phyloP scores from a whole-genome alignment of 1,139 yeast species.

The Yamadazyma buinensis region DNA sequence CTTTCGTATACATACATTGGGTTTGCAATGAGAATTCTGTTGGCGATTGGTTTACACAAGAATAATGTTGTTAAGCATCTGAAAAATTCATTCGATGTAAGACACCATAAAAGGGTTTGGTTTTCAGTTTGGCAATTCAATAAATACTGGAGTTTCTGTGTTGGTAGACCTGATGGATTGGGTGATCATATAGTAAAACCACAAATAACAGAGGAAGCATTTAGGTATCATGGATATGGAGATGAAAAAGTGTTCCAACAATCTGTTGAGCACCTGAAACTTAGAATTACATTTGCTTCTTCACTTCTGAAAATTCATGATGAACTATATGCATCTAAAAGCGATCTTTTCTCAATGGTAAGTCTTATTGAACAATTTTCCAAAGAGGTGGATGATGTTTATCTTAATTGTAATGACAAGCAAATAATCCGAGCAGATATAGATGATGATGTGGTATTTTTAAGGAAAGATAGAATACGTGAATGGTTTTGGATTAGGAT shows the following conservation, averaged over 20 bases:
- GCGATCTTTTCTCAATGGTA: conserved; percentile 10
- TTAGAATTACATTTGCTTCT: conserved; percentile 9
- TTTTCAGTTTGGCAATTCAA: conserved; percentile 12
- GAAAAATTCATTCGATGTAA: conserved; percentile 6
- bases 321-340: conserved; percentile 10
- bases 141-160: conserved; percentile 14
- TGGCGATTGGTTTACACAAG: conserved; percentile 13
- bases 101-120: conserved; percentile 12
- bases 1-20: conserved; percentile 11
- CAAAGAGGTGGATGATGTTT: conserved; percentile 8
- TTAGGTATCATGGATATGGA: conserved; percentile 9
- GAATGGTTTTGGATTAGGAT: conserved; percentile 15
- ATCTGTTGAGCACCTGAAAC: conserved; percentile 9
- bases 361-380: conserved; percentile 11
- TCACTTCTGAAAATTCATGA: conserved; percentile 9
- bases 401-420: conserved; percentile 7
- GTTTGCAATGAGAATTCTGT: conserved; percentile 10
- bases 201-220: conserved; percentile 6
- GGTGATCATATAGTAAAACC: conserved; percentile 8
- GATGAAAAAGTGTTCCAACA: conserved; percentile 3
- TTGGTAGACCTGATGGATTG: conserved; percentile 11
- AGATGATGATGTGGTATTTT: conserved; percentile 3
- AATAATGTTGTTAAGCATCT: conserved; percentile 4
- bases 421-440: conserved; percentile 6
- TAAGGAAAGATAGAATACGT: conserved; percentile 4